Conservation (phyloP, 805 yeast genomes). For the Kluyveromyces aestuarii region DNA sequence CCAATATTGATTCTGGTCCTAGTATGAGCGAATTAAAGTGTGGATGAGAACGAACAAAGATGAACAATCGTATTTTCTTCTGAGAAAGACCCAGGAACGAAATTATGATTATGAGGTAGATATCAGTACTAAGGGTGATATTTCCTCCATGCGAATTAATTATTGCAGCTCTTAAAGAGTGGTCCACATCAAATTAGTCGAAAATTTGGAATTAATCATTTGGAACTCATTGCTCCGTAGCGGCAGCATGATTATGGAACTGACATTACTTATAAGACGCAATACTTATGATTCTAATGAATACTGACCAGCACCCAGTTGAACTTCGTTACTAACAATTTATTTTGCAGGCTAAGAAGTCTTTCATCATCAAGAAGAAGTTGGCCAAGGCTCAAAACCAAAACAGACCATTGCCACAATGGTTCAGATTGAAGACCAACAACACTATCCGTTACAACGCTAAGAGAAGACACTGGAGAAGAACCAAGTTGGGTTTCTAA, state of each 20-base stretch:
- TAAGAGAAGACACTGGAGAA: constrained; percentile 99
- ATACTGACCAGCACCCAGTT: not conserved
- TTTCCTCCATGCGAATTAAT: too few species aligned
- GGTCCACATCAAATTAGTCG: too few species aligned
- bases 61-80: too few species aligned
- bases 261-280: not conserved
- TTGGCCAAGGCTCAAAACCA: constrained; percentile 98
- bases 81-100: too few species aligned
- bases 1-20: not conserved
- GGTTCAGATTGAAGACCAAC: constrained; percentile 97
- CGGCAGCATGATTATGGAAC: not conserved
- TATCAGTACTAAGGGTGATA: too few species aligned
- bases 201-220: not conserved
- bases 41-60: too few species aligned
- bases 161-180: too few species aligned
- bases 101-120: too few species aligned
- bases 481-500: constrained; percentile 97
- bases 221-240: not conserved
- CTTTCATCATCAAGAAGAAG: constrained; percentile 96
- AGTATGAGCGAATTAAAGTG: not conserved
- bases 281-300: not conserved
- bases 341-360: constrained; percentile 66
- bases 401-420: constrained; percentile 99
- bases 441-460: constrained; percentile 98
- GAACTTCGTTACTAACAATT: not conserved